Percentiles rank a stretch among this genome's conserved stretches.
Conservation (phyloP, 352 stramenopile genomes). For the Phytophthora colocasiae region DNA sequence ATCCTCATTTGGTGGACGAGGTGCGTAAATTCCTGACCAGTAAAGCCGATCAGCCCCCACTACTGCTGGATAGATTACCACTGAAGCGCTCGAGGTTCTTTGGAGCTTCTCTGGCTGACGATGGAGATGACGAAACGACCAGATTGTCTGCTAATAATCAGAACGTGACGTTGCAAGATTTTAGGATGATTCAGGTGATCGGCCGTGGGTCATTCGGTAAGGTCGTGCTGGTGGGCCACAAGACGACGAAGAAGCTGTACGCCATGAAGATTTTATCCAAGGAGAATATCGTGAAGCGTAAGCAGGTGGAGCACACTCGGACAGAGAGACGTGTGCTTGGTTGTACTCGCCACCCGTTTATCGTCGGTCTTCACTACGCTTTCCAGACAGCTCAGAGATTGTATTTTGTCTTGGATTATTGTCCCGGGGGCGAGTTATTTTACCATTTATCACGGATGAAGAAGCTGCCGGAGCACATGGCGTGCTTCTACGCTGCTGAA, state of each 20-base stretch:
- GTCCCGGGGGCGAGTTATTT: conserved; percentile 88
- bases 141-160: conserved; percentile 39
- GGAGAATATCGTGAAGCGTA: conserved; percentile 89
- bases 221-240: conserved; percentile 87
- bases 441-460: conserved; percentile 90
- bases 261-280: conserved; percentile 95
- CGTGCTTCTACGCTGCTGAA: conserved; percentile 90
- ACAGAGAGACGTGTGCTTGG: conserved; percentile 87
- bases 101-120: conserved; percentile 64
- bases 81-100: conserved; percentile 76
- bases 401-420: conserved; percentile 97
- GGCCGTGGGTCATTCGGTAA: conserved; percentile 94
- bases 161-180: conserved; percentile 71
- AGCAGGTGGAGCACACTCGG: conserved; percentile 91
- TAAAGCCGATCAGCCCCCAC: conserved; percentile 84
- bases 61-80: conserved; percentile 71
- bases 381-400: conserved; percentile 92
- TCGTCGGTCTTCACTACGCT: conserved; percentile 88
- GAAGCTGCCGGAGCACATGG: conserved; percentile 88
- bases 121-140: conserved; percentile 51
- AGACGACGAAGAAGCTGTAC: conserved; percentile 88
- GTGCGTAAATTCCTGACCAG: conserved; percentile 83
- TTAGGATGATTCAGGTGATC: conserved; percentile 90
- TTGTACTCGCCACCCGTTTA: conserved; percentile 87
- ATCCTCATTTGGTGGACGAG: conserved; percentile 79